phyloP scores from a whole-genome alignment of 2,329 filamentous ascomycete genomes.

The Cryphonectria naterciae region DNA sequence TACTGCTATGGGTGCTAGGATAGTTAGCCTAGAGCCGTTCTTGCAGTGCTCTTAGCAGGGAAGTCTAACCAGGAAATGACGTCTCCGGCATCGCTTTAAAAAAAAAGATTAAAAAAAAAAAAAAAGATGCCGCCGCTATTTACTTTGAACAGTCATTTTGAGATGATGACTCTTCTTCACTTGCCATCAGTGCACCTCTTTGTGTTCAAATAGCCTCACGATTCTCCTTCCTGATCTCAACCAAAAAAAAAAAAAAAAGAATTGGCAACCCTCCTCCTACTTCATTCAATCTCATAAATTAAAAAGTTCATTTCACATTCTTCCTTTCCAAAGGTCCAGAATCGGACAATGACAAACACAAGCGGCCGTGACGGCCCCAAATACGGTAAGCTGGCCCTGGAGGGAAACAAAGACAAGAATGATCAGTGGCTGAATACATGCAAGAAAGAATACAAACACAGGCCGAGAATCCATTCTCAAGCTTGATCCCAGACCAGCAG shows the following conservation, averaged over 20 bases:
- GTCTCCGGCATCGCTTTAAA: conserved; percentile 12
- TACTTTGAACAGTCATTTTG: neutral
- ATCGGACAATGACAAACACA: conserved; percentile 2
- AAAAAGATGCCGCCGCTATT: conserved; percentile 2
- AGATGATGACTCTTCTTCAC: conserved; percentile 1
- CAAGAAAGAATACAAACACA: conserved; percentile 70
- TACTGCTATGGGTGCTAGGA: neutral
- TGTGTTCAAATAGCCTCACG: neutral
- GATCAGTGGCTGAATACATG: conserved; percentile 65
- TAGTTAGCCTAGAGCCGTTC: neutral
- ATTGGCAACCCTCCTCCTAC: no score
- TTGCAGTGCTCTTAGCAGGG: neutral
- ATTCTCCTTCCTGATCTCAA: neutral
- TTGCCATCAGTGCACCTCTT: neutral
- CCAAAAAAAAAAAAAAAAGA: neutral
- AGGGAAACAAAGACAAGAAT: conserved; percentile 32
- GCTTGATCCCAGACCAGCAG: conserved; percentile 84
- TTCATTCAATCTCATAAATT: neutral
- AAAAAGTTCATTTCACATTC: neutral
- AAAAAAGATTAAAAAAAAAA: neutral
- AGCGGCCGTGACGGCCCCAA: conserved; percentile 21
- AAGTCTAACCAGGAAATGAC: neutral
- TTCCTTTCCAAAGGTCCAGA: neutral
- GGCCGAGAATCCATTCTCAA: conserved; percentile 88
- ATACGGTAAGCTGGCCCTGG: conserved; percentile 26